Conservation (phyloP, 2,329 filamentous ascomycete genomes). For the Aspergillus uvarum region DNA sequence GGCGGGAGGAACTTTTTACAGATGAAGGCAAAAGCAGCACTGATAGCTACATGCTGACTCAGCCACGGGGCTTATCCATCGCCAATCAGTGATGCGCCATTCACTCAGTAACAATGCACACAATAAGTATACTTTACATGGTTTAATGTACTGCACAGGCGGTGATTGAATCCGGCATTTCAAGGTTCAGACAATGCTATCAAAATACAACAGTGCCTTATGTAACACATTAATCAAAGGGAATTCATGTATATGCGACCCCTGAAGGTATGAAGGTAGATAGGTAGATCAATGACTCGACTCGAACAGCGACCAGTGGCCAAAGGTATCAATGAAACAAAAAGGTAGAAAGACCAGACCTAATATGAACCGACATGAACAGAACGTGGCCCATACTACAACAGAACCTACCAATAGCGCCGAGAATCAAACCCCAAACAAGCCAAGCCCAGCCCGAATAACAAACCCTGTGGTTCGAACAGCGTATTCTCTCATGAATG, state of each 20-base stretch:
- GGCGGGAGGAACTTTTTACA: not conserved
- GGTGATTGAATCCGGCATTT: not conserved
- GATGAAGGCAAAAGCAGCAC: not conserved
- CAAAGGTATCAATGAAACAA: slow-evolving; percentile 3
- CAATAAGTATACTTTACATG: too few species aligned
- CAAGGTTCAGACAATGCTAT: too few species aligned
- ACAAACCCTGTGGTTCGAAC: not conserved
- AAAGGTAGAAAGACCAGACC: not conserved
- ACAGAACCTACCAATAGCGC: slow-evolving; percentile 6
- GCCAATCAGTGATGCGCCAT: slow-evolving; percentile 1
- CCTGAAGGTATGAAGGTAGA: not conserved
- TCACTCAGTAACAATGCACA: not conserved
- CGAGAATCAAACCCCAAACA: slow-evolving; percentile 2
- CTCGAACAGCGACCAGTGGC: not conserved
- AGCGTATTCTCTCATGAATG: too few species aligned
- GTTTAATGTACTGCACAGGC: too few species aligned
- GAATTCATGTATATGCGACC: not conserved
- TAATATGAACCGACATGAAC: not conserved
- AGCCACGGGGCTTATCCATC: not conserved
- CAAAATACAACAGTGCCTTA: too few species aligned
- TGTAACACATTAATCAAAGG: too few species aligned
- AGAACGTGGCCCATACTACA: not conserved
- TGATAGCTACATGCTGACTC: not conserved
- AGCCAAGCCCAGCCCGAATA: not conserved
- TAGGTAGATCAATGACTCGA: not conserved